Evolutionary conservation across 1,139 yeast genomes (phyloP).

Genomic region (Candida sp.): DNA sequence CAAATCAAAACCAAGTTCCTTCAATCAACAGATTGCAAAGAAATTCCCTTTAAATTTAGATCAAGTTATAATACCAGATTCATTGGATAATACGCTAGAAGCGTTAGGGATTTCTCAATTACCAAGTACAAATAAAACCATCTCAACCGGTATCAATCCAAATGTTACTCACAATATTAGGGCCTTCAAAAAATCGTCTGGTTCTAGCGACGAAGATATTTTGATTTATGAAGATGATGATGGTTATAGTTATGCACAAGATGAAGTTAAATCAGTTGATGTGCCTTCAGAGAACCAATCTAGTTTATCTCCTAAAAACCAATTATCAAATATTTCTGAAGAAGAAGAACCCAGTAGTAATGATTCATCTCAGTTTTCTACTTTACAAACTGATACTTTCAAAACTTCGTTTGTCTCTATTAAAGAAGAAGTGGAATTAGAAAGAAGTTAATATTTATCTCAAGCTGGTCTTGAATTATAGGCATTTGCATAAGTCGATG

Average conservation of each 20-base stretch:
- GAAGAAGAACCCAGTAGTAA: constrained; percentile 7
- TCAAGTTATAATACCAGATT: background rate
- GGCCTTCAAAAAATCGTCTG: background rate
- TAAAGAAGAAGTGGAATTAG: background rate
- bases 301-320: background rate
- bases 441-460: background rate
- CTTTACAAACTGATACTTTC: background rate
- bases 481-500: too few species aligned
- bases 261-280: constrained; percentile 5
- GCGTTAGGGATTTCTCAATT: constrained; percentile 1
- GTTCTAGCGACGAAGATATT: background rate
- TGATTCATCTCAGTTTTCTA: background rate
- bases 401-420: background rate
- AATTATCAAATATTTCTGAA: constrained; percentile 10
- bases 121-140: constrained; percentile 1
- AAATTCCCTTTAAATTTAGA: background rate
- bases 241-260: constrained; percentile 11
- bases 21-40: background rate
- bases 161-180: constrained; percentile 2
- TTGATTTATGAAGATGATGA: constrained; percentile 14
- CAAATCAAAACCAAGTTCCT: background rate
- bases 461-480: background rate
- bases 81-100: background rate
- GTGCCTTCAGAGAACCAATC: background rate
- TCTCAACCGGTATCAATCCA: constrained; percentile 1